These are phyloP conservation scores for Cladosporium austrohemisphaericum DNA, from an alignment of 2,329 filamentous ascomycete genomes.

Conservation along the genomic window DNA sequence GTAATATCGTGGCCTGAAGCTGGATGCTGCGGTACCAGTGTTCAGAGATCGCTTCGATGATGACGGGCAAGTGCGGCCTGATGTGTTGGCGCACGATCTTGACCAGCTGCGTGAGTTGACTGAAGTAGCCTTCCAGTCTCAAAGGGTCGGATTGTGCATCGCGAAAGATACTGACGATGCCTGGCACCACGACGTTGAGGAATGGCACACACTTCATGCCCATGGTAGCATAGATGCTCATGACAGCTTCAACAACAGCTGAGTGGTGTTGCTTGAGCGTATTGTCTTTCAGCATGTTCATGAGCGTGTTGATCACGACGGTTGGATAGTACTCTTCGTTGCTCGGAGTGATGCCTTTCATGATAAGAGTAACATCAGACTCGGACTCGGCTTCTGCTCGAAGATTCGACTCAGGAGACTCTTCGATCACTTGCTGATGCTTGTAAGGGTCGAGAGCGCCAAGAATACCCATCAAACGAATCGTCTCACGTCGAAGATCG, in stretches of 20 bases:
- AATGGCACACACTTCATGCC: conserved; percentile 95
- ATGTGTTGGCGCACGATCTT: conserved; percentile 97
- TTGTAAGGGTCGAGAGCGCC: conserved; percentile 95
- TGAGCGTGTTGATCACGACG: conserved; percentile 91
- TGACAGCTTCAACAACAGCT: conserved; percentile 92
- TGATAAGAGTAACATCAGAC: conserved; percentile 95
- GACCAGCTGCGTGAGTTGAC: conserved; percentile 87
- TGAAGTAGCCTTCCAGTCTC: conserved; percentile 87
- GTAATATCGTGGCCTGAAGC: conserved; percentile 85
- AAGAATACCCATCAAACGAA: conserved; percentile 92
- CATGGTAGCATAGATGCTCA: conserved; percentile 96
- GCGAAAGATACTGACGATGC: conserved; percentile 84
- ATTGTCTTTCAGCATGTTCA: conserved; percentile 85
- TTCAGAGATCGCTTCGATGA: conserved; percentile 80
- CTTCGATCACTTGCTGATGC: conserved; percentile 90
- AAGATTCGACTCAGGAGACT: conserved; percentile 75
- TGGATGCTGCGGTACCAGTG: conserved; percentile 81
- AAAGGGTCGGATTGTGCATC: conserved; percentile 67
- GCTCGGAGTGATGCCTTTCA: conserved; percentile 92
- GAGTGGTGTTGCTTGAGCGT: conserved; percentile 90
- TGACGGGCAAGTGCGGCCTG: conserved; percentile 79
- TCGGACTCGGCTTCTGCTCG: conserved; percentile 63
- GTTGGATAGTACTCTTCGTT: conserved; percentile 99
- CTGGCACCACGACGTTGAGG: conserved; percentile 87
- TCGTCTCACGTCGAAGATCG: conserved; percentile 83